These are phyloP conservation scores for Ustilago lituana DNA, from an alignment of 1,284 basidiomycete genomes.

Conservation along the genomic window DNA sequence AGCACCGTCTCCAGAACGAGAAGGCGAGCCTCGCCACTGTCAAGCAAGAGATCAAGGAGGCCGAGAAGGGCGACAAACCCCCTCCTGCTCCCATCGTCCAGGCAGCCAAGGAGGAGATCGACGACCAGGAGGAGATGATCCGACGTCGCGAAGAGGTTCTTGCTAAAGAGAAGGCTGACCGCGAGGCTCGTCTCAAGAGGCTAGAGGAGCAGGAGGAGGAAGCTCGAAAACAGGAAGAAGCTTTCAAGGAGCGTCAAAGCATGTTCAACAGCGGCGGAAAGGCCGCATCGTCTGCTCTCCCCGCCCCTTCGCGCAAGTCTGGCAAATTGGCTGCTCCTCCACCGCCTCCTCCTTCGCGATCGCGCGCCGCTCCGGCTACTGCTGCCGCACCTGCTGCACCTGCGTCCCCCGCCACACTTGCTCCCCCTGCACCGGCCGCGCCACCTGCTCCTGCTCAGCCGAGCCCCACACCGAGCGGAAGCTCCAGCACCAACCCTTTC, in stretches of 20 bases:
- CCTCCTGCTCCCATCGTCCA: slow-evolving; percentile 52
- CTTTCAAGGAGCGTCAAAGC: slow-evolving; percentile 58
- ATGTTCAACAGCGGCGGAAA: slow-evolving; percentile 46
- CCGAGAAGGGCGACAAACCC: slow-evolving; percentile 41
- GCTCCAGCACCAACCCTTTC: slow-evolving; percentile 59
- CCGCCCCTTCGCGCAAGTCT: slow-evolving; percentile 50
- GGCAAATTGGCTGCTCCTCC: slow-evolving; percentile 39
- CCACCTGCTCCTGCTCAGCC: slow-evolving; percentile 32
- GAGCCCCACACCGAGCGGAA: slow-evolving; percentile 28
- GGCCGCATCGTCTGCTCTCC: slow-evolving; percentile 43
- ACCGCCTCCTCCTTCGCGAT: slow-evolving; percentile 42
- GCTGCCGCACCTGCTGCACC: slow-evolving; percentile 46
- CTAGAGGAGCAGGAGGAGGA: slow-evolving; percentile 64
- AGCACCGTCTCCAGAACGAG: slow-evolving; percentile 53
- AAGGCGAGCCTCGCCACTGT: slow-evolving; percentile 49
- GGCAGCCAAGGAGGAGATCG: slow-evolving; percentile 57
- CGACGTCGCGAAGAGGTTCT: slow-evolving; percentile 60
- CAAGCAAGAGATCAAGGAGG: slow-evolving; percentile 53
- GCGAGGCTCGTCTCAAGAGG: slow-evolving; percentile 53
- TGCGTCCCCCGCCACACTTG: slow-evolving; percentile 18
- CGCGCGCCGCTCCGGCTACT: slow-evolving; percentile 43
- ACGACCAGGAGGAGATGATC: slow-evolving; percentile 59
- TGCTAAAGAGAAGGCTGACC: slow-evolving; percentile 60
- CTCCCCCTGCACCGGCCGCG: slow-evolving; percentile 16
- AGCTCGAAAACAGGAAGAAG: slow-evolving; percentile 54